Evolutionary conservation across 495 filamentous ascomycete species (phyloP).

Genomic region (Aspergillus taichungensis): DNA sequence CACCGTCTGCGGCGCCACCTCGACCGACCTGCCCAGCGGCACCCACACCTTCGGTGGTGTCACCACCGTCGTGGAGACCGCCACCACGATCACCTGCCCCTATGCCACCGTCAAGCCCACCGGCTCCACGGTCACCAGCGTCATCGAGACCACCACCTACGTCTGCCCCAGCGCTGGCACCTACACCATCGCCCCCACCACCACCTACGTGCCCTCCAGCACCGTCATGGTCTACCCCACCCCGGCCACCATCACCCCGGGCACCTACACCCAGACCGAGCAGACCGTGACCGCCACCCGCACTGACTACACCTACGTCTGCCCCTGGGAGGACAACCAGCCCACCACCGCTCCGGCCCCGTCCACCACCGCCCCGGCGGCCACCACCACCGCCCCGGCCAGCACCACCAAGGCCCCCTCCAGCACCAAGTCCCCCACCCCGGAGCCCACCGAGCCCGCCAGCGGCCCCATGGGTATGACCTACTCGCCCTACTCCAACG

Average conservation of each 20-base stretch:
- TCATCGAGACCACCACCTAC: constrained; percentile 65
- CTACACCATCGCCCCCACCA: constrained; percentile 69
- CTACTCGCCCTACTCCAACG: constrained; percentile 71
- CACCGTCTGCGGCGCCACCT: constrained; percentile 57
- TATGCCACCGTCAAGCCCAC: constrained; percentile 57
- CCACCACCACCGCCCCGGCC: constrained; percentile 11
- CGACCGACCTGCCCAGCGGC: constrained; percentile 54
- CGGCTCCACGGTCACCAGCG: constrained; percentile 56
- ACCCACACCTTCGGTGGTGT: constrained; percentile 69
- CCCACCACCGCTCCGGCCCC: constrained; percentile 16
- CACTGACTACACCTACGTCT: constrained; percentile 60
- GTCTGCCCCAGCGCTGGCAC: constrained; percentile 71
- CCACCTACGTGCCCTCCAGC: constrained; percentile 45
- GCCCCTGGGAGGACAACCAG: constrained; percentile 48
- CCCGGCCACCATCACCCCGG: constrained; percentile 55
- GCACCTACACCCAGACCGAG: constrained; percentile 65
- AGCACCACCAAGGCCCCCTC: constrained; percentile 12
- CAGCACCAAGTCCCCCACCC: constrained; percentile 8
- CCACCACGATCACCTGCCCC: constrained; percentile 66
- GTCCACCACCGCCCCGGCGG: constrained; percentile 14
- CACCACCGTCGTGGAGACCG: constrained; percentile 60
- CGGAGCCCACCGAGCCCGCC: constrained; percentile 9
- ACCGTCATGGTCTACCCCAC: constrained; percentile 58
- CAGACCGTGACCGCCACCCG: constrained; percentile 58
- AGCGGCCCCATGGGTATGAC: constrained; percentile 74